Evolutionary conservation across 1,284 basidiomycete species (phyloP).

Genomic region (Erythrobasidium hasegawianum): DNA sequence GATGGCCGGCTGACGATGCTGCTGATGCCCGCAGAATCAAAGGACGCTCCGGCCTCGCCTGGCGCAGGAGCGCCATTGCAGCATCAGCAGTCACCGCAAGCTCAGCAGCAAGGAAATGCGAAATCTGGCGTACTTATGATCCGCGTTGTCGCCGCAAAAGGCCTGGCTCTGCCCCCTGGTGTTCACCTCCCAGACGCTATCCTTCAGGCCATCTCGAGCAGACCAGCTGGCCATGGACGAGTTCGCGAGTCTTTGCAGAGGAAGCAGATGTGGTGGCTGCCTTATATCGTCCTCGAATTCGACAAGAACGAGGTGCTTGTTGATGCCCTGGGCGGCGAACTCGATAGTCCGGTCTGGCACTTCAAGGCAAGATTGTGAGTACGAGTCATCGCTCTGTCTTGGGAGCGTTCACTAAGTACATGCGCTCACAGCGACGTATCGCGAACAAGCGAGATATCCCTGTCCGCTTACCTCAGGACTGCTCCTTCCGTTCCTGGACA

Average conservation of each 20-base stretch:
- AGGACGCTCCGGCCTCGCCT: slow-evolving; percentile 31
- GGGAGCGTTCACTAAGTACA: too few species aligned
- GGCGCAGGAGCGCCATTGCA: slow-evolving; percentile 3
- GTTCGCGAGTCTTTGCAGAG: slow-evolving; percentile 60
- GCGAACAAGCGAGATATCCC: slow-evolving; percentile 66
- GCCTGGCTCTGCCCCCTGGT: slow-evolving; percentile 66
- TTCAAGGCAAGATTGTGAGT: slow-evolving; percentile 91
- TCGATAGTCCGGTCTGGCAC: slow-evolving; percentile 88
- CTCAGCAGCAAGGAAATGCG: slow-evolving; percentile 2
- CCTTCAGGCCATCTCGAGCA: slow-evolving; percentile 65
- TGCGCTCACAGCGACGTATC: slow-evolving; percentile 54
- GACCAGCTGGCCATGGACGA: slow-evolving; percentile 11
- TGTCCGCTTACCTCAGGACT: slow-evolving; percentile 82
- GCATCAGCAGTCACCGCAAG: slow-evolving; percentile 12
- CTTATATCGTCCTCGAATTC: slow-evolving; percentile 91
- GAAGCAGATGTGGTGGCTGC: slow-evolving; percentile 91
- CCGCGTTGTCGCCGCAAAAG: slow-evolving; percentile 75
- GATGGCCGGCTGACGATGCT: background rate
- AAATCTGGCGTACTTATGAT: slow-evolving; percentile 67
- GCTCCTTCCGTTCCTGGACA: slow-evolving; percentile 54
- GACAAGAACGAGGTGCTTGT: slow-evolving; percentile 99
- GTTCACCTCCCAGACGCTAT: slow-evolving; percentile 67
- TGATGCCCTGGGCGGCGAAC: slow-evolving; percentile 85
- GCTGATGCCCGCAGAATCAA: slow-evolving; percentile 11
- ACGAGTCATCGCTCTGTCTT: too few species aligned